A percentile compares a stretch with the other conserved stretches of the same genome.
Conservation (phyloP, 805 yeast species). For the Limtongia smithiae region DNA sequence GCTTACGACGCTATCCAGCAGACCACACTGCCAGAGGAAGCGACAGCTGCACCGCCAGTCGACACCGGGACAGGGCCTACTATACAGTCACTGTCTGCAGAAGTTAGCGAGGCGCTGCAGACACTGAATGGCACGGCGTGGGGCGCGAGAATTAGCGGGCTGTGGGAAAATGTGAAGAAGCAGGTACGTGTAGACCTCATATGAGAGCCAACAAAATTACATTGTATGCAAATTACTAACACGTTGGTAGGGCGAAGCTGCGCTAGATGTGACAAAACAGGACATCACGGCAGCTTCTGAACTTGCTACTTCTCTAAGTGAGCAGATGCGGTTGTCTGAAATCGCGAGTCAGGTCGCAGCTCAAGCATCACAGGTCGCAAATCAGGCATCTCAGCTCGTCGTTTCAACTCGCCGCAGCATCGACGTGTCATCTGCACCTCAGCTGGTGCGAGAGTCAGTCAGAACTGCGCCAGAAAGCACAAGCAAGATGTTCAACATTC, state of each 20-base stretch:
- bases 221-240: no score
- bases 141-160: constrained; percentile 30
- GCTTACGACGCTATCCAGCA: constrained; percentile 28
- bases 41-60: background rate
- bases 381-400: constrained; percentile 8
- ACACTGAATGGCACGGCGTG: constrained; percentile 22
- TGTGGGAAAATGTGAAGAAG: constrained; percentile 35
- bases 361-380: constrained; percentile 9
- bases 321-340: constrained; percentile 21
- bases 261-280: constrained; percentile 32
- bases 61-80: background rate
- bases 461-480: constrained; percentile 25
- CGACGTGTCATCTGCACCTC: constrained; percentile 9
- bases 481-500: constrained; percentile 34
- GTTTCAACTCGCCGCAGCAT: constrained; percentile 11
- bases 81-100: constrained; percentile 19
- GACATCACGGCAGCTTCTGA: constrained; percentile 32
- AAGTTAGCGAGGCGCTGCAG: constrained; percentile 26
- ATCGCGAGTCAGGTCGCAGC: constrained; percentile 20
- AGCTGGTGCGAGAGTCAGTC: constrained; percentile 4
- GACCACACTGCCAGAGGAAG: constrained; percentile 13
- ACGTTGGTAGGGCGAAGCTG: constrained; percentile 31
- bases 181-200: constrained; percentile 24
- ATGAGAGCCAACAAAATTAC: background rate
- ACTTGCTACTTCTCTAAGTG: constrained; percentile 16